Evolutionary conservation across 805 yeast genomes (phyloP), one percentile per base, ranked within the genome.

Genomic region (Candida krabiensis): DNA sequence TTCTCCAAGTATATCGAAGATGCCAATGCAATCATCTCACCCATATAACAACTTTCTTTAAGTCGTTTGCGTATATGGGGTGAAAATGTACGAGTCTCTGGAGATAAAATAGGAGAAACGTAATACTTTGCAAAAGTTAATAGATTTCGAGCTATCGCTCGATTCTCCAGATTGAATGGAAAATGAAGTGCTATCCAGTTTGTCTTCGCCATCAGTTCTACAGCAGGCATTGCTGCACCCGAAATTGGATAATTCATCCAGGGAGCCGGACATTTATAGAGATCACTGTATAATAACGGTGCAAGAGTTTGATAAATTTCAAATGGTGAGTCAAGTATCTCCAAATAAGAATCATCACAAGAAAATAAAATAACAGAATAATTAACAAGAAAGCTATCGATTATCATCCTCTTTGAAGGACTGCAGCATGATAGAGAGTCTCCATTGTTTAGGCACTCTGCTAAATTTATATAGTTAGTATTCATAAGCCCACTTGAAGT

Each of bases 371-470:
- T 46, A 2, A 61, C 58, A 5, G 67, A 53, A 43, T 61, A 70
- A 44, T 69, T 68, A 54, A 63, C 69, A 2, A 66, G 43, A 40
- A 67, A 69, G 30, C 71, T 67, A 33, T 70, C 75, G 23, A 64
- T 42, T 29, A 65, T 56, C 53, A 63, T 21, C 9, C 24, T 7
- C 24, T 21, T 11, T 8, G 24, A 7, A 3, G 24, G 7, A 21
- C 24, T 21, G 24, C 11, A 11, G 7, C 24, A 21, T 8, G 24
- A 21, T 21, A 21, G 11, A 8, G 7, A 11, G 9, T 11, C 11
- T 11, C 24, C 24, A 8, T 21, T 21, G n/a, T n/a, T n/a, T n/a
- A n/a, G n/a, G n/a, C n/a, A n/a, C n/a, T n/a, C n/a, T n/a, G n/a
- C n/a, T n/a, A n/a, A n/a, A n/a, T n/a, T n/a, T n/a, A n/a, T n/a